Conservation (phyloP, 345 rosid species). For the Ceriops zippeliana region DNA sequence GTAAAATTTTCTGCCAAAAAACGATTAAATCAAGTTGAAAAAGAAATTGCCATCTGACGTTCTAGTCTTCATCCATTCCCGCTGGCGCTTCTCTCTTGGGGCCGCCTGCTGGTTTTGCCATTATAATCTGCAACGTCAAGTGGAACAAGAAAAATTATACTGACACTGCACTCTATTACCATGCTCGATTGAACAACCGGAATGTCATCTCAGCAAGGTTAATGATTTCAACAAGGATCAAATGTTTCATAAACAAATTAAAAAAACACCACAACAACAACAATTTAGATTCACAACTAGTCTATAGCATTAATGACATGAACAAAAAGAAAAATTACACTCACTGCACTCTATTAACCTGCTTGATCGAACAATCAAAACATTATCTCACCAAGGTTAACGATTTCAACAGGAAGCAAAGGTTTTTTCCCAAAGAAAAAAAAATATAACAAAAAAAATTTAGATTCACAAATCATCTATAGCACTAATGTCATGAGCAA, state of each 20-base stretch:
- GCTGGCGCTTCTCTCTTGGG: slow-evolving; percentile 72
- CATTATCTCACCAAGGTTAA: not conserved
- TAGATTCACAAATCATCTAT: not conserved
- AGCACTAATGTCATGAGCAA: not conserved
- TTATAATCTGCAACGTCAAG: slow-evolving; percentile 62
- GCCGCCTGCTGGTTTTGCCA: slow-evolving; percentile 96
- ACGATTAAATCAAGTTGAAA: not conserved
- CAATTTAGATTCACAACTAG: not conserved
- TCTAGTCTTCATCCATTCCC: slow-evolving; percentile 68
- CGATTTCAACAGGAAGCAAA: not conserved
- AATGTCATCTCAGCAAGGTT: not conserved
- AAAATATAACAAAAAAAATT: no score
- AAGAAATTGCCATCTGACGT: not conserved
- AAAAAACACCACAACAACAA: not conserved
- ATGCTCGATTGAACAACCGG: not conserved
- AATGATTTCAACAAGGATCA: not conserved
- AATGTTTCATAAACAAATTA: not conserved
- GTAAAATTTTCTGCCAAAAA: slow-evolving; percentile 3
- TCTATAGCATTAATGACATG: not conserved
- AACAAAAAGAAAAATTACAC: not conserved
- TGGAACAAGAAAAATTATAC: not conserved
- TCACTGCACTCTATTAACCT: not conserved
- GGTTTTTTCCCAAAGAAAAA: no score
- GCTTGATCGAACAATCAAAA: not conserved
- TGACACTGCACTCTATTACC: not conserved